These are phyloP conservation scores for Leccinum rimulosum DNA, from an alignment of 768 basidiomycete genomes.

Conservation along the genomic window DNA sequence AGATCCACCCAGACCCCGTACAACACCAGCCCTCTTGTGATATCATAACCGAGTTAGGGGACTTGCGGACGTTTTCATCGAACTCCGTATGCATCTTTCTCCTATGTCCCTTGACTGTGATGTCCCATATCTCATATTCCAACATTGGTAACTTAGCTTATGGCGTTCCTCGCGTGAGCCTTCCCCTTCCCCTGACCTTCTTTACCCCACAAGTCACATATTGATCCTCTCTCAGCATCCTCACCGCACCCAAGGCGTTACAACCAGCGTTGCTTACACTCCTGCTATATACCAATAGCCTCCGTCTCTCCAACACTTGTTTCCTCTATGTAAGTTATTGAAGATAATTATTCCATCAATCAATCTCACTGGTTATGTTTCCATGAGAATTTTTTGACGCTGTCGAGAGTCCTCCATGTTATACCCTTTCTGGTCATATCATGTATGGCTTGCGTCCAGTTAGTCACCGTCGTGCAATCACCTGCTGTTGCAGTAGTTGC, in stretches of 20 bases:
- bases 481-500: constrained; percentile 3
- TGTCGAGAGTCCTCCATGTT: constrained; percentile 15
- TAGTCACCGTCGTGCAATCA: constrained; percentile 10
- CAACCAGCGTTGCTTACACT: constrained; percentile 11
- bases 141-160: constrained; percentile 10
- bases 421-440: constrained; percentile 18
- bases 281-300: constrained; percentile 23
- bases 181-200: neutral
- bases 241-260: constrained; percentile 8
- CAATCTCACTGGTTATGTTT: neutral
- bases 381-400: constrained; percentile 3
- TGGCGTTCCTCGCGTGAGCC: constrained; percentile 19
- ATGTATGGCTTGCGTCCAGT: constrained; percentile 7
- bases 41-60: constrained; percentile 10
- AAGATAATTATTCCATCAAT: neutral
- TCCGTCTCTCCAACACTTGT: neutral
- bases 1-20: neutral
- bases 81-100: constrained; percentile 7
- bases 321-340: constrained; percentile 7
- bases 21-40: neutral
- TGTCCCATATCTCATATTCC: neutral
- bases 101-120: neutral
- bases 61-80: constrained; percentile 15
- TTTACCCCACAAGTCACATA: neutral
- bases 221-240: constrained; percentile 4